These are phyloP conservation scores for Sclerotinia minor DNA, from an alignment of 2,329 filamentous ascomycete genomes.

Conservation along the genomic window DNA sequence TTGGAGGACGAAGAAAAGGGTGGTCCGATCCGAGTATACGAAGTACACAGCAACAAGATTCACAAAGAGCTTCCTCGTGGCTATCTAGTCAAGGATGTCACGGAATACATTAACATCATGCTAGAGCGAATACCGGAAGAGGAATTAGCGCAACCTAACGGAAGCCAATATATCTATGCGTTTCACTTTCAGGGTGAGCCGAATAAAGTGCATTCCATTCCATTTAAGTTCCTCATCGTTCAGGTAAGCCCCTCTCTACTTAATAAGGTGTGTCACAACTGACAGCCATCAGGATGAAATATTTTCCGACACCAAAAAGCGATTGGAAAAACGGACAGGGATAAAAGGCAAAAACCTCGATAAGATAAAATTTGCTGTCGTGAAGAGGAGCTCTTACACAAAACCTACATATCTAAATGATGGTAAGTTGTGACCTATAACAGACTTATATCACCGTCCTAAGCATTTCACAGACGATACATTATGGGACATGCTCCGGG, in stretches of 20 bases:
- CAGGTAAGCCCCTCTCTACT: constrained; percentile 55
- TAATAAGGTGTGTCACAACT: constrained; percentile 7
- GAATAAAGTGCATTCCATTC: constrained; percentile 79
- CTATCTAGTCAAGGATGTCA: constrained; percentile 75
- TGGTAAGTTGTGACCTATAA: constrained; percentile 57
- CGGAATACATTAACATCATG: constrained; percentile 80
- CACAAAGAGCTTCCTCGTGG: constrained; percentile 73
- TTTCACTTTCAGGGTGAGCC: constrained; percentile 94
- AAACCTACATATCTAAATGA: constrained; percentile 83
- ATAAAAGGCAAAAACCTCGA: constrained; percentile 98
- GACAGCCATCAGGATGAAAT: constrained; percentile 64
- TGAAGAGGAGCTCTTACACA: constrained; percentile 69
- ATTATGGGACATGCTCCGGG: constrained; percentile 53
- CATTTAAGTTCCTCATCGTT: constrained; percentile 86
- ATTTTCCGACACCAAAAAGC: constrained; percentile 90
- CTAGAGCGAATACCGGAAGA: constrained; percentile 79
- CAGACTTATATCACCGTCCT: constrained; percentile 5
- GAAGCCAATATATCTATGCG: constrained; percentile 67
- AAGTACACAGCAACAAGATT: constrained; percentile 79
- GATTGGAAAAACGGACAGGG: constrained; percentile 87
- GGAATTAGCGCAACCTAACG: constrained; percentile 54
- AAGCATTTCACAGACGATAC: constrained; percentile 53
- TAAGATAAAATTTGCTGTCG: constrained; percentile 93
- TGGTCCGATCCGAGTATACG: constrained; percentile 75
- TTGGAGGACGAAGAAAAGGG: constrained; percentile 71